Percentiles rank a stretch among this genome's conserved stretches.
These are phyloP conservation scores for Cichorium intybus DNA, from an alignment of 140 eudicot genomes.

Conservation along the genomic window DNA sequence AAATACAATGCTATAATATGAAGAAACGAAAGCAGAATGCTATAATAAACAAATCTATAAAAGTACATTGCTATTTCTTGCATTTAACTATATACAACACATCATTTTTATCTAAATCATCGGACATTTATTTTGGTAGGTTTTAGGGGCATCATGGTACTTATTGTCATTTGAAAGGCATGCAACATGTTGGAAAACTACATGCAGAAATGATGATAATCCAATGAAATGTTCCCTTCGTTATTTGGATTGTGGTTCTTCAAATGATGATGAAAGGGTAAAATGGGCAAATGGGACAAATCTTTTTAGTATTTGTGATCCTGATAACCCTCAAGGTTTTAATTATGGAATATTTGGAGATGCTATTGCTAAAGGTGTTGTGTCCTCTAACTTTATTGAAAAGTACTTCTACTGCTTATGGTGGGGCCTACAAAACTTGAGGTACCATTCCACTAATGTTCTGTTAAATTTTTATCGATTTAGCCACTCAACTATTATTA, in stretches of 20 bases:
- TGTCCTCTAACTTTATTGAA: constrained; percentile 56
- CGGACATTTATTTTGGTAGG: constrained; percentile 41
- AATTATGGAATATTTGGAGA: constrained; percentile 72
- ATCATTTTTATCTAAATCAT: not conserved
- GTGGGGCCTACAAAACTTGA: constrained; percentile 94
- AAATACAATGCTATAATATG: no score
- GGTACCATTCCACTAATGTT: constrained; percentile 39
- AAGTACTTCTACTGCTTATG: constrained; percentile 90
- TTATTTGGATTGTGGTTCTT: constrained; percentile 70
- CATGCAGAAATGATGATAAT: constrained; percentile 41
- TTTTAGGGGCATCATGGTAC: constrained; percentile 87
- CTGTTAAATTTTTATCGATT: not conserved
- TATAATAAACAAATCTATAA: no score
- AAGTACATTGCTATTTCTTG: not conserved
- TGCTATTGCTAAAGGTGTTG: constrained; percentile 64
- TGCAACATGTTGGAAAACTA: constrained; percentile 75
- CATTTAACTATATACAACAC: no score
- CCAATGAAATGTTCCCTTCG: constrained; percentile 38
- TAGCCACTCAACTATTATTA: no score
- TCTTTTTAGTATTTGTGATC: constrained; percentile 50
- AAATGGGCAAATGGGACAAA: constrained; percentile 52
- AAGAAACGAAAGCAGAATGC: no score
- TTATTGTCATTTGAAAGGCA: constrained; percentile 70
- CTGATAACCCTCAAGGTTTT: constrained; percentile 36
- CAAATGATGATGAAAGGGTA: constrained; percentile 32